A percentile compares a stretch with the other conserved stretches of the same genome.
phyloP scores from a whole-genome alignment of 257 asterid species.

The Verbascum thapsus region DNA sequence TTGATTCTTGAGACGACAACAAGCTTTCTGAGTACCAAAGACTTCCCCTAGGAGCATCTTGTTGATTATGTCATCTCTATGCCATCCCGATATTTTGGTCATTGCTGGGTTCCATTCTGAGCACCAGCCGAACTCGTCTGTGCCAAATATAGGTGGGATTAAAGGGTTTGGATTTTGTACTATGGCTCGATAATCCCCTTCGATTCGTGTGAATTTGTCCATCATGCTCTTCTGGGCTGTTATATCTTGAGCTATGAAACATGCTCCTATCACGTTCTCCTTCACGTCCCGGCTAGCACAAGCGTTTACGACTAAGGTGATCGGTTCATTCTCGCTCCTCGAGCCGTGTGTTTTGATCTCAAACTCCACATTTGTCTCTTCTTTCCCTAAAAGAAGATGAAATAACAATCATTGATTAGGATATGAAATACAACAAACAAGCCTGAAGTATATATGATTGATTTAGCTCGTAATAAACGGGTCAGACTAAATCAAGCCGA shows the following conservation, averaged over 20 bases:
- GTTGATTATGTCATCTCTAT: constrained; percentile 56
- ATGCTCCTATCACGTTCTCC: constrained; percentile 65
- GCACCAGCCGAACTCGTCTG: constrained; percentile 73
- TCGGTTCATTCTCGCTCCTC: too few relatives aligned
- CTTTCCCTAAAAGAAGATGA: constrained; percentile 39
- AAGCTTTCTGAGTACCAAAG: constrained; percentile 50
- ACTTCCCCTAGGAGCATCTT: constrained; percentile 81
- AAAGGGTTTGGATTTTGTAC: constrained; percentile 77
- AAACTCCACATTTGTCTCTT: constrained; percentile 65
- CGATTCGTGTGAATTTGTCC: constrained; percentile 82
- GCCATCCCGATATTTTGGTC: constrained; percentile 84
- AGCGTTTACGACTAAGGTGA: constrained; percentile 56
- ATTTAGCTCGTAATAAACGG: too few relatives aligned
- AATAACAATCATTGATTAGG: too few relatives aligned
- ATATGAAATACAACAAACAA: too few relatives aligned
- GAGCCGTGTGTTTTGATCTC: constrained; percentile 49
- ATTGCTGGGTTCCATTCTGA: constrained; percentile 90
- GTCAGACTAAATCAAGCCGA: too few relatives aligned
- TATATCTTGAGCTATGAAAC: constrained; percentile 87
- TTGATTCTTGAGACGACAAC: constrained; percentile 71
- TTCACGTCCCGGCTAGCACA: constrained; percentile 76
- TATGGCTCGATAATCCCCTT: constrained; percentile 85
- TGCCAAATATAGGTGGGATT: constrained; percentile 88
- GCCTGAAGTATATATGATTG: too few relatives aligned
- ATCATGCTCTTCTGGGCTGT: constrained; percentile 73